Base-by-base conservation (phyloP, 257 asterid genomes). In the Solanum raphanifolium region DNA sequence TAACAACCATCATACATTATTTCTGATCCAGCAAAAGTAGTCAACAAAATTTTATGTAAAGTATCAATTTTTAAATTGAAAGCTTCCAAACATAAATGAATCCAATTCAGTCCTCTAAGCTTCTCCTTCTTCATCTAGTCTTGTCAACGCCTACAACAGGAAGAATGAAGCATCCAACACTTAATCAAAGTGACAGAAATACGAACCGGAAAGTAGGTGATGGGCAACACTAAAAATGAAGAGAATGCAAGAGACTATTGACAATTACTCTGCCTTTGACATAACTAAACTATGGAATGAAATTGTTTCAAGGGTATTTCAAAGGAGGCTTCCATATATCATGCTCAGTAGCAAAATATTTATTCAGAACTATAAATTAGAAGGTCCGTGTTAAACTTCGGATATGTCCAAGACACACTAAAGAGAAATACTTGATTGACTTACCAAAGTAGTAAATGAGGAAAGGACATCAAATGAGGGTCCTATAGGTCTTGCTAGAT, bases 51-150 rank as follows among this genome's bases (percentile, higher is more conserved):
- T 32, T 75, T 72, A 88, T 58, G 34, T 0, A 90, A 87, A 87
- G 41, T 46, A 73, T 48, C 75, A 48, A 65, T 83, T 86, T 86
- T 34, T 75, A 88, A 83, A 87, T 21, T 71, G 73, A 78, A 91
- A 86, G 83, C 89, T 89, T 89, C 86, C 87, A 88, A 87, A 90
- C 74, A 87, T 60, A 88, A 65, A 84, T 48, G 86, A 84, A 90
- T 89, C 90, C 91, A 93, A 89, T 90, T 86, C 89, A 91, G 82
- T 79, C 93, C 89, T 87, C 93, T 91, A 92, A 88, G 94, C 94
- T 91, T 94, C 94, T 82, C 91, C 98, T 87, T 88, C 95, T 94
- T 95, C 98, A 96, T 91, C 97, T 96, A 94, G 96, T 94, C 96
- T 94, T 90, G 93, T 92, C 94, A 90, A 86, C 87, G 92, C 98